phyloP scores from a whole-genome alignment of 2,329 filamentous ascomycete species.

The Ophiocordyceps robertsii region DNA sequence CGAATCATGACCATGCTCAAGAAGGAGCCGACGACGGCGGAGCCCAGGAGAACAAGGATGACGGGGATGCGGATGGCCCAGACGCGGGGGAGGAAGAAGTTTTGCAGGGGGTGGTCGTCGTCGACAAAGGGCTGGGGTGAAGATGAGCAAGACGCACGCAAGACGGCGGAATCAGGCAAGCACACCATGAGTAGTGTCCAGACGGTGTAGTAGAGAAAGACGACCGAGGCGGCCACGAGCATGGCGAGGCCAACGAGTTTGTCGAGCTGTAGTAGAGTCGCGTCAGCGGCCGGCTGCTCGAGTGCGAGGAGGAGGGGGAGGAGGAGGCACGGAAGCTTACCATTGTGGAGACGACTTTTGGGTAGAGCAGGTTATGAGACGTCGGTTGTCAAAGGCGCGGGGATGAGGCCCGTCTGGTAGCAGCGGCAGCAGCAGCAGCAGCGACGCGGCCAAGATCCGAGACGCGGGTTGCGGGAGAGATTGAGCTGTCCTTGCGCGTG shows the following conservation, averaged over 20 bases:
- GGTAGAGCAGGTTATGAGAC: neutral
- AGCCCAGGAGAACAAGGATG: constrained; percentile 83
- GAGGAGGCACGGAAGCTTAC: constrained; percentile 5
- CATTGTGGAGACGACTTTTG: constrained; percentile 13
- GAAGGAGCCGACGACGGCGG: constrained; percentile 91
- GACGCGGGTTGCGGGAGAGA: too few relatives aligned
- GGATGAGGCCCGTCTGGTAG: too few relatives aligned
- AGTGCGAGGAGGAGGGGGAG: neutral
- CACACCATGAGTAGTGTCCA: constrained; percentile 95
- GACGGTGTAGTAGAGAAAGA: constrained; percentile 81
- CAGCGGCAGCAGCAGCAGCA: too few relatives aligned
- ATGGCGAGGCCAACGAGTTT: constrained; percentile 60
- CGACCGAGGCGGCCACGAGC: constrained; percentile 50
- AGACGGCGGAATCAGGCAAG: neutral
- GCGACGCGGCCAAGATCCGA: too few relatives aligned
- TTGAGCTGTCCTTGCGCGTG: too few relatives aligned
- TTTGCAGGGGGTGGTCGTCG: constrained; percentile 81
- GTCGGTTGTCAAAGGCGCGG: too few relatives aligned
- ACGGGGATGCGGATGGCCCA: constrained; percentile 99
- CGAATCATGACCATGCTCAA: constrained; percentile 96
- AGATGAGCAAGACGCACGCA: neutral
- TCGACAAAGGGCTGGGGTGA: constrained; percentile 80
- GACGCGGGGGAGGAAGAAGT: constrained; percentile 89
- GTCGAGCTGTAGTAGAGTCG: constrained; percentile 58
- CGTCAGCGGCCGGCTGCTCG: neutral